A percentile compares a stretch with the other conserved stretches of the same genome.
Conservation (phyloP, 2,329 filamentous ascomycete species). For the Bipolaris oryzae region DNA sequence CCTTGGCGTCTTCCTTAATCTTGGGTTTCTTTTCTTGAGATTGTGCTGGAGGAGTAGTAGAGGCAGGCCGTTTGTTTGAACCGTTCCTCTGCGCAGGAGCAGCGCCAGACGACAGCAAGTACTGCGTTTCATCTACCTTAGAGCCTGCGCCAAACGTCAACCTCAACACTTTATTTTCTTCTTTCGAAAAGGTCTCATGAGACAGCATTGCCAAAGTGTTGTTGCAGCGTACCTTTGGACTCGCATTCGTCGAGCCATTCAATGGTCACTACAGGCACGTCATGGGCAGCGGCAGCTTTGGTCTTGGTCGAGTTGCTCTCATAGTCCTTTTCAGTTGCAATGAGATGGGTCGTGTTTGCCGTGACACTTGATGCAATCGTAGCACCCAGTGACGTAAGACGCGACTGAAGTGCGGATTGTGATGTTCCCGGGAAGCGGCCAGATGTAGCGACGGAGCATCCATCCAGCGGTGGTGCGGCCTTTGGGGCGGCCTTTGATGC, state of each 20-base stretch:
- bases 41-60: conserved; percentile 21
- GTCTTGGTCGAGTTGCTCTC: conserved; percentile 60
- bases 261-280: conserved; percentile 62
- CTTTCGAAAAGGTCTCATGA: not conserved
- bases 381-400: conserved; percentile 59
- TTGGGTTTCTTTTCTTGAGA: conserved; percentile 32
- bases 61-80: conserved; percentile 42
- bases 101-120: conserved; percentile 38
- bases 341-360: conserved; percentile 60
- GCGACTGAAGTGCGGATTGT: conserved; percentile 57
- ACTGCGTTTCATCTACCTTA: conserved; percentile 50
- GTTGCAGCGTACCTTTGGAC: conserved; percentile 39
- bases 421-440: conserved; percentile 64
- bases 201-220: not conserved
- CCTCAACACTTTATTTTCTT: not conserved
- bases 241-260: conserved; percentile 68
- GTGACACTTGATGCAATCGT: conserved; percentile 56
- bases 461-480: conserved; percentile 52
- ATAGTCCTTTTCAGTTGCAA: conserved; percentile 62
- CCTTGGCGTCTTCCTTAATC: conserved; percentile 43
- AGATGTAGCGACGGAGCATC: conserved; percentile 62
- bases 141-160: conserved; percentile 13
- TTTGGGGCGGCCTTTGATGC: conserved; percentile 22
- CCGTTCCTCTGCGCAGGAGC: conserved; percentile 28
- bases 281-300: conserved; percentile 54